These are phyloP conservation scores for Plantago major DNA, from an alignment of 257 asterid genomes.

Conservation along the genomic window DNA sequence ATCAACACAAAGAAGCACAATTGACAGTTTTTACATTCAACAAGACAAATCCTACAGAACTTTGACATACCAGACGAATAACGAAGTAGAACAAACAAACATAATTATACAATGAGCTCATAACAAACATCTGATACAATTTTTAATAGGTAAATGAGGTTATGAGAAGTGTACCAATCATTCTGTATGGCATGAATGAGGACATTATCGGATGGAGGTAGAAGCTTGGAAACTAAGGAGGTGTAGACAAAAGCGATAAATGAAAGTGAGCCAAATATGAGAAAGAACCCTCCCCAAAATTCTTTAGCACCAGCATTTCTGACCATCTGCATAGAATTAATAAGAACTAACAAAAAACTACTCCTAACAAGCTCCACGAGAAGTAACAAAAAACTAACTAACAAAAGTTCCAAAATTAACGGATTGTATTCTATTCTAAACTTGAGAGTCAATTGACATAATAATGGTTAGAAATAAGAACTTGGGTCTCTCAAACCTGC, in stretches of 20 bases:
- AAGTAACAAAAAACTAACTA: too few species aligned
- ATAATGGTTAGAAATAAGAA: too few species aligned
- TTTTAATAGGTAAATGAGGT: neutral
- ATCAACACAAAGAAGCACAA: neutral
- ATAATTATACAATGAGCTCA: neutral
- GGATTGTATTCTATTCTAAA: too few species aligned
- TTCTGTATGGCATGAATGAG: slow-evolving; percentile 47
- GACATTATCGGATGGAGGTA: slow-evolving; percentile 43
- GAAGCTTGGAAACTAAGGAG: slow-evolving; percentile 55
- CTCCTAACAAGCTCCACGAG: too few species aligned
- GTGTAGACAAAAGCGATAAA: slow-evolving; percentile 39
- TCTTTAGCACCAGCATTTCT: slow-evolving; percentile 19
- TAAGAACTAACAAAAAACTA: too few species aligned
- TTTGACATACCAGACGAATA: neutral
- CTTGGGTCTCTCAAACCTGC: too few species aligned
- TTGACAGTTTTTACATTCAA: neutral
- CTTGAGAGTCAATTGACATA: too few species aligned
- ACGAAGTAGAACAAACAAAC: slow-evolving; percentile 5
- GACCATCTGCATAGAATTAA: slow-evolving; percentile 15
- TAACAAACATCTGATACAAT: neutral
- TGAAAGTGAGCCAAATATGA: slow-evolving; percentile 37
- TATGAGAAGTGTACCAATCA: slow-evolving; percentile 40
- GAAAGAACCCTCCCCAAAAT: slow-evolving; percentile 50
- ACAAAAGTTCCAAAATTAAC: too few species aligned
- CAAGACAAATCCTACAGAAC: neutral